These are phyloP conservation scores for Rhodotorula mucilaginosa DNA, from an alignment of 1,284 basidiomycete species.

Conservation along the genomic window DNA sequence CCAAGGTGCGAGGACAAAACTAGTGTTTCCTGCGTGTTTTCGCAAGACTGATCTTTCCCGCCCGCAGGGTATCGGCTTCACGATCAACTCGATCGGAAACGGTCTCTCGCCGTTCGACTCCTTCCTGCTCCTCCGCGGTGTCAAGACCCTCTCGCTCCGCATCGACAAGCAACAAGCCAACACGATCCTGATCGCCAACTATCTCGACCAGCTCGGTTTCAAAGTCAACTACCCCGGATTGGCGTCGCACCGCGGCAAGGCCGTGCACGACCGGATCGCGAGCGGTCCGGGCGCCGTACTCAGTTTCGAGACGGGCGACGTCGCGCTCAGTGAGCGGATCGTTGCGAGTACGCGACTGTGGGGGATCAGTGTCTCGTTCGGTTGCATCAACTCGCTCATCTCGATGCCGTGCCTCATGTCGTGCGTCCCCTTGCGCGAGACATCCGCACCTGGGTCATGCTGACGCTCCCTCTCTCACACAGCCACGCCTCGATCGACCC, in stretches of 20 bases:
- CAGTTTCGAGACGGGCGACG: slow-evolving; percentile 91
- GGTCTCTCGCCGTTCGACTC: slow-evolving; percentile 92
- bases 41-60: background rate
- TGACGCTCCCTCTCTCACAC: slow-evolving; percentile 6
- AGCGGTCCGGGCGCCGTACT: slow-evolving; percentile 90
- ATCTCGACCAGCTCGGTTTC: slow-evolving; percentile 84
- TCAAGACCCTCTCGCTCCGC: slow-evolving; percentile 94
- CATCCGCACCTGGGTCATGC: background rate
- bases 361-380: slow-evolving; percentile 98
- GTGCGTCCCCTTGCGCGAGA: slow-evolving; percentile 57
- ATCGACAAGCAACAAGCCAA: slow-evolving; percentile 92
- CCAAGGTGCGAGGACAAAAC: slow-evolving; percentile 59
- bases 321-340: slow-evolving; percentile 83
- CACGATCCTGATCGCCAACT: slow-evolving; percentile 79
- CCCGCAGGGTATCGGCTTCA: slow-evolving; percentile 78
- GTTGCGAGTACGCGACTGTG: slow-evolving; percentile 89
- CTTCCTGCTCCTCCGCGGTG: slow-evolving; percentile 90
- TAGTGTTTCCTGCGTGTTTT: too few species aligned
- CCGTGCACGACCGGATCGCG: slow-evolving; percentile 83
- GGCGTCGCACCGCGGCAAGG: slow-evolving; percentile 74
- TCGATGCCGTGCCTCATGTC: slow-evolving; percentile 99
- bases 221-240: slow-evolving; percentile 92
- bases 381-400: slow-evolving; percentile 96
- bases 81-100: slow-evolving; percentile 96
- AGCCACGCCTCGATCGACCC: slow-evolving; percentile 98